phyloP scores from a whole-genome alignment of 164 flowering plant genomes.

The Annona squamosa region DNA sequence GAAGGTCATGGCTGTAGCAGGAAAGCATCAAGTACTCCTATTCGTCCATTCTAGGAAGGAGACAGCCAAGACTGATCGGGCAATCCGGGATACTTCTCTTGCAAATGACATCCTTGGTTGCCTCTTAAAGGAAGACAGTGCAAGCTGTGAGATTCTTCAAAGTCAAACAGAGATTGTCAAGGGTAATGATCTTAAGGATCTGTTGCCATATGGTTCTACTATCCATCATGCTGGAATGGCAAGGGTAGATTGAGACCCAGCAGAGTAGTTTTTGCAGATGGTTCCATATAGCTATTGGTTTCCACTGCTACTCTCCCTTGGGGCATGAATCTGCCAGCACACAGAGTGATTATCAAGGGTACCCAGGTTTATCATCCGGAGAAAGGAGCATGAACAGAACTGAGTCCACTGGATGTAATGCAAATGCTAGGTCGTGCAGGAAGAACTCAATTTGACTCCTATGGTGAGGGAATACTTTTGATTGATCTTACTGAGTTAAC shows the following conservation, averaged over 20 bases:
- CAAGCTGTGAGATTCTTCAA: conserved; percentile 79
- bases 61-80: conserved; percentile 95
- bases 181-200: conserved; percentile 84
- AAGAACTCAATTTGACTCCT: conserved; percentile 56
- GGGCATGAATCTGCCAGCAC: conserved; percentile 98
- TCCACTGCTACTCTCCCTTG: conserved; percentile 98
- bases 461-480: conserved; percentile 83
- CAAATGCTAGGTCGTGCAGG: conserved; percentile 99
- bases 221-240: conserved; percentile 96
- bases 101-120: conserved; percentile 80
- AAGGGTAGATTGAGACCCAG: conserved; percentile 72
- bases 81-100: conserved; percentile 81
- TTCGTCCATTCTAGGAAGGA: conserved; percentile 98
- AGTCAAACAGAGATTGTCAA: conserved; percentile 68
- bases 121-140: conserved; percentile 85
- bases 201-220: conserved; percentile 92
- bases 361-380: conserved; percentile 97
- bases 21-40: conserved; percentile 88
- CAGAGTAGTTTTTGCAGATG: conserved; percentile 79
- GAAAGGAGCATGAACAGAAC: conserved; percentile 97
- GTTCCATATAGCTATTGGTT: conserved; percentile 82
- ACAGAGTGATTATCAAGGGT: conserved; percentile 92
- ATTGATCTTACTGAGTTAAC: conserved; percentile 83
- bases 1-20: conserved; percentile 82
- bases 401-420: conserved; percentile 96